These are phyloP conservation scores for Drechslerella stenobrocha DNA, from an alignment of 2,329 filamentous ascomycete genomes.

Conservation along the genomic window DNA sequence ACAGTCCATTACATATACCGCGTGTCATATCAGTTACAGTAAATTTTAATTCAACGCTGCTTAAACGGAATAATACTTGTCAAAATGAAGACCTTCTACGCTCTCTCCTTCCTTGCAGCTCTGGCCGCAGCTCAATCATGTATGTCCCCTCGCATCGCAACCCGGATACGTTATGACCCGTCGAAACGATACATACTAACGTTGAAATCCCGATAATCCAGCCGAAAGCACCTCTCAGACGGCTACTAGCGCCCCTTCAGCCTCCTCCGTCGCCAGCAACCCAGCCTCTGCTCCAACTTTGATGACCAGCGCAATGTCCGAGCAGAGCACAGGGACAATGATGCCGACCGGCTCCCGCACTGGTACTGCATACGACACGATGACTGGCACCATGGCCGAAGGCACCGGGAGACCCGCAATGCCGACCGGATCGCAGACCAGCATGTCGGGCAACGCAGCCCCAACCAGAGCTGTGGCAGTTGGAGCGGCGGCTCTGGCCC, in stretches of 20 bases:
- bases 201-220: neutral
- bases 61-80: conserved; percentile 1
- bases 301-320: neutral
- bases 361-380: neutral
- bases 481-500: neutral
- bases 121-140: conserved; percentile 22
- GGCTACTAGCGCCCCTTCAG: neutral
- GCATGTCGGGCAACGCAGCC: neutral
- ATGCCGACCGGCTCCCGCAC: no score
- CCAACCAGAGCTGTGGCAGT: neutral
- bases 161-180: neutral
- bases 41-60: neutral
- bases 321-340: no score
- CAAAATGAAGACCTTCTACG: conserved; percentile 36
- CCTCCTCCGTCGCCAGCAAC: neutral
- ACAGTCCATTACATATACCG: no score
- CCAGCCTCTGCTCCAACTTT: neutral
- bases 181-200: neutral
- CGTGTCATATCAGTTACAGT: no score
- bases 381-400: neutral
- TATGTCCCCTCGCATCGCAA: neutral
- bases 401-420: neutral
- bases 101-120: conserved; percentile 19
- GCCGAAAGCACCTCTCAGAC: neutral
- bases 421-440: no score